These are phyloP conservation scores for Paraphoma chrysanthemicola DNA, from an alignment of 2,329 filamentous ascomycete species.

Conservation along the genomic window DNA sequence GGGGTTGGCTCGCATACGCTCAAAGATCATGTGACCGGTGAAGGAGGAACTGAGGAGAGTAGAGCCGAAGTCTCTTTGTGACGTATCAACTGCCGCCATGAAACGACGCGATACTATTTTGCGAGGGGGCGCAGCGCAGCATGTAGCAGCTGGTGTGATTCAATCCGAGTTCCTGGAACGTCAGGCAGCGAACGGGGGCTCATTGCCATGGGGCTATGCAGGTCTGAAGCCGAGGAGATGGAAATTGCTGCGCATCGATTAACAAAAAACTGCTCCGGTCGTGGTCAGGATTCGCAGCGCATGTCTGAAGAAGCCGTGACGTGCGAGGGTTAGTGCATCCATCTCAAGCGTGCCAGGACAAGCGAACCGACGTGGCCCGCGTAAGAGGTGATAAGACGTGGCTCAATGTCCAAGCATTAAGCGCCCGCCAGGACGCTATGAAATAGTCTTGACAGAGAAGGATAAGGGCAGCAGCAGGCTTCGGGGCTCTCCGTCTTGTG, in stretches of 20 bases:
- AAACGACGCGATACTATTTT: not conserved
- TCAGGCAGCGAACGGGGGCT: conserved; percentile 19
- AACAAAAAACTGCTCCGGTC: conserved; percentile 1
- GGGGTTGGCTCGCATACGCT: conserved; percentile 19
- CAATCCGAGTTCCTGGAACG: conserved; percentile 12
- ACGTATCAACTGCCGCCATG: not conserved
- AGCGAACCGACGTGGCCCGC: conserved; percentile 22
- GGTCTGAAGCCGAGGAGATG: conserved; percentile 8
- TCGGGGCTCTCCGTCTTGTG: not conserved
- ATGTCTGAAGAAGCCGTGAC: conserved; percentile 14
- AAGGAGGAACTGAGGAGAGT: not conserved
- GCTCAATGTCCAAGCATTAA: conserved; percentile 25
- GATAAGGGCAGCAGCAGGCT: not conserved
- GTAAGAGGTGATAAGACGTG: conserved; percentile 19
- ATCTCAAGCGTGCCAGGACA: conserved; percentile 6
- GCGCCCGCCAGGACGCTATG: conserved; percentile 25
- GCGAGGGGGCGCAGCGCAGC: conserved; percentile 8
- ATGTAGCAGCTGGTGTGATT: conserved; percentile 9
- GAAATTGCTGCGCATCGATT: conserved; percentile 12
- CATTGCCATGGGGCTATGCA: conserved; percentile 10
- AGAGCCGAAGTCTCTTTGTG: not conserved
- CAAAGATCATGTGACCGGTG: conserved; percentile 12
- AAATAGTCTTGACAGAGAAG: conserved; percentile 13
- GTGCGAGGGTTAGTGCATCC: conserved; percentile 13
- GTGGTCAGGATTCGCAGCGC: conserved; percentile 10